Evolutionary conservation across 805 yeast species (phyloP), one percentile per base, ranked within the genome.

Genomic region (Yamadazyma akitaensis): DNA sequence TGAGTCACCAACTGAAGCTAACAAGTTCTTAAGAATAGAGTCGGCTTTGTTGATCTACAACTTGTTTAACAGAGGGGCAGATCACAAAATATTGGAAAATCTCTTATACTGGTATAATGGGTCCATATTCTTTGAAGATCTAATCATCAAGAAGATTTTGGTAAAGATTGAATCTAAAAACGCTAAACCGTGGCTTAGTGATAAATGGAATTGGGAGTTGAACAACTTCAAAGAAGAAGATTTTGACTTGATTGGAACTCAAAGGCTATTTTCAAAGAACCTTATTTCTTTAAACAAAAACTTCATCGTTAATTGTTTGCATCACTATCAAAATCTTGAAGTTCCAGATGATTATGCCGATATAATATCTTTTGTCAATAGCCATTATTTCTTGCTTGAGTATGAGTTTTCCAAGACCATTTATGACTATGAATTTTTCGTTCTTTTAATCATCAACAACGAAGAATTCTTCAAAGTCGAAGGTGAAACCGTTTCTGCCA

Each of bases 351-450:
- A 39, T 3, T 50, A 52, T 32, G 9, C 26, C 10, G 42, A 34
- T 2, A 45, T 50, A 12, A 30, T 46, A 2, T 12, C 39, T 11
- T 50, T 37, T 32, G 34, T 65, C 59, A 19, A 40, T 46, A 18
- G 42, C 5, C 57, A 54, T 28, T 48, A 53, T 7, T 51, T 49
- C 28, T 43, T 44, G 16, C 47, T 55, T 5, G 51, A 55, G 13
- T 57, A 62, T 31, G 45, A 53, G 2, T 67, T 67, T 38, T 51
- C 53, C 8, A 50, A 62, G 1, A 60, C 70, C 0, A 52, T 67
- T 6, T 87, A 90, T 61, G 92, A 88, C 58, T 76, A 82, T n/a
- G 82, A 84, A 57, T 88, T 90, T 56, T 55, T 90, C 32, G 61
- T 88, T 50, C 67, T 85, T 45, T 58, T 83, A 49, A 63, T 84